Evolutionary conservation across 2,329 filamentous ascomycete genomes (phyloP), one percentile per base, ranked within the genome.

Genomic region (Madurella mycetomatis): DNA sequence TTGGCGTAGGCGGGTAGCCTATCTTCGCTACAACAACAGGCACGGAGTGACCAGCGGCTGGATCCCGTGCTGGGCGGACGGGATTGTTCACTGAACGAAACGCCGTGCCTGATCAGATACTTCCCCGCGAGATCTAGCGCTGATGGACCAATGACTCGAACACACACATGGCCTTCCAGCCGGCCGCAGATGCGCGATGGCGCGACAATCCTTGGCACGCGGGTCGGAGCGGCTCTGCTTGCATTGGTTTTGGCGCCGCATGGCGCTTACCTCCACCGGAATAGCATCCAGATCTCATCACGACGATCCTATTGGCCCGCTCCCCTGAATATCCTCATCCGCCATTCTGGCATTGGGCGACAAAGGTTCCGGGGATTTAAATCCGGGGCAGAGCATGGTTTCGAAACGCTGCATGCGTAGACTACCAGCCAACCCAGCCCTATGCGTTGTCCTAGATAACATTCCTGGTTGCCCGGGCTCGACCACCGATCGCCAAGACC

Each of bases 321-420:
- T 32, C n/a, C 40, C 9, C 45, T 31, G 19, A 41, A 46, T 17
- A 11, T 25, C 12, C 43, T 32, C 34, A n/a, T 17, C 25, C 43
- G 17, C 30, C 48, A 32, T 39, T 54, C 40, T 43, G 39, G 41
- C 52, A 60, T 60, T 57, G 55, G 60, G 51, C 49, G 18, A 56
- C 53, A 47, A 37, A 41, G 25, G n/a, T 34, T 39, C 37, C 19
- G 17, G 25, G 32, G 16, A 42, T 39, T 50, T 53, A 55, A 56
- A 48, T 54, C 51, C 30, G 43, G 55, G 43, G 7, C 15, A 37
- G 43, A 39, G 53, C 31, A 50, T 43, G n/a, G 60, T 54, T 62
- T 60, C 52, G 54, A 62, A 62, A 56, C 58, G 39, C 51, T 17
- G 39, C 18, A 15, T 34, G 48, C 47, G 19, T 4, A 37, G 15